phyloP scores from a whole-genome alignment of 306 rosid genomes.

The Vicia sativa region DNA sequence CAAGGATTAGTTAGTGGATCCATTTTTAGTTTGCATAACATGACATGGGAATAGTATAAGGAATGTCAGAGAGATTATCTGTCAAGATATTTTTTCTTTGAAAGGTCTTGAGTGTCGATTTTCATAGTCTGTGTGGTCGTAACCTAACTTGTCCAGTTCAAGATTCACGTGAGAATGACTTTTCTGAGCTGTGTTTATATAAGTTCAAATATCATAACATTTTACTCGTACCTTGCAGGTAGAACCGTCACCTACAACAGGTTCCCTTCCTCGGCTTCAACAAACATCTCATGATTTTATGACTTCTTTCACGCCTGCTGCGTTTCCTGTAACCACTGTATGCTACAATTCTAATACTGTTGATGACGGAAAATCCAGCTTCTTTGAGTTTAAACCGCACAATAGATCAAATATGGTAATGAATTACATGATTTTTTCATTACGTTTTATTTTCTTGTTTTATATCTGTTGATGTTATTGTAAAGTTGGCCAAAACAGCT shows the following conservation, averaged over 20 bases:
- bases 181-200: conserved; percentile 38
- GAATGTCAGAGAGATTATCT: conserved; percentile 55
- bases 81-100: conserved; percentile 37
- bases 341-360: conserved; percentile 55
- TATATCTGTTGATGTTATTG: background rate
- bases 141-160: conserved; percentile 40
- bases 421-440: conserved; percentile 33
- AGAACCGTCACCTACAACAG: conserved; percentile 98
- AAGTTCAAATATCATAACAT: conserved; percentile 27
- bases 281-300: conserved; percentile 54
- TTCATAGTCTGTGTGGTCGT: conserved; percentile 43
- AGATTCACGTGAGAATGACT: conserved; percentile 40
- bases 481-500: conserved; percentile 19
- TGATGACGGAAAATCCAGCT: conserved; percentile 62
- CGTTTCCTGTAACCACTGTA: conserved; percentile 59
- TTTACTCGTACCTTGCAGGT: conserved; percentile 60
- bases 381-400: conserved; percentile 80
- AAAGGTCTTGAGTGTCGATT: conserved; percentile 39
- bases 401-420: conserved; percentile 67
- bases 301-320: conserved; percentile 39
- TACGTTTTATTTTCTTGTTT: background rate
- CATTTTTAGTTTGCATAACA: conserved; percentile 42
- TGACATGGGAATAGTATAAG: conserved; percentile 43
- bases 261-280: conserved; percentile 72
- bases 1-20: conserved; percentile 51